Percentiles rank a stretch among this genome's conserved stretches.
Evolutionary conservation across 257 asterid species (phyloP).

Genomic region (Solanum appendiculatum): DNA sequence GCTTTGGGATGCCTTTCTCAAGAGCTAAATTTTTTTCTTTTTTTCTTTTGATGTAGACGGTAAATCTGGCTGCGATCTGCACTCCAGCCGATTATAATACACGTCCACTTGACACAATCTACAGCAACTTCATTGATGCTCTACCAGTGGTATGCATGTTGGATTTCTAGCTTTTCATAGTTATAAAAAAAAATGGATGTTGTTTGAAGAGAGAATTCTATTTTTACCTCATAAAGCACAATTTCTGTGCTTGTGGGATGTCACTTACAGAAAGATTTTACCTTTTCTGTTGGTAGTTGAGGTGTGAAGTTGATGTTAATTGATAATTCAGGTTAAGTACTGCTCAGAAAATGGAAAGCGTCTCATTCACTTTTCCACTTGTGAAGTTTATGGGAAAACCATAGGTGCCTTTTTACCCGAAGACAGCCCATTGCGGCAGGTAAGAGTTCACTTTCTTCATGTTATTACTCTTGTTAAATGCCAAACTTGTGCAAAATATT

Average conservation of each 20-base stretch:
- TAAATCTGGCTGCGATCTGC: slow-evolving; percentile 94
- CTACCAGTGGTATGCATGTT: slow-evolving; percentile 61
- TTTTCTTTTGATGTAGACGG: slow-evolving; percentile 31
- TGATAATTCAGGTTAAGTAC: slow-evolving; percentile 62
- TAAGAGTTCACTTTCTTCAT: slow-evolving; percentile 24
- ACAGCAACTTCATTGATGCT: slow-evolving; percentile 90
- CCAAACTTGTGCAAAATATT: neutral
- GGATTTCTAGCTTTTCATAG: neutral
- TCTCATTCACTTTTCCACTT: slow-evolving; percentile 88
- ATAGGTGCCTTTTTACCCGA: slow-evolving; percentile 67
- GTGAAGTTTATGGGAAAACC: slow-evolving; percentile 91
- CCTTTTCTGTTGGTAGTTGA: neutral
- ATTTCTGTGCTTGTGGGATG: neutral
- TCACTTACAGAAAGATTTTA: neutral
- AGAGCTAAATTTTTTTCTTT: neutral
- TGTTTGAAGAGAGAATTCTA: neutral
- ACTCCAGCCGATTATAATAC: slow-evolving; percentile 96
- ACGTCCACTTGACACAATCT: slow-evolving; percentile 86
- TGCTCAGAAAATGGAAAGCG: slow-evolving; percentile 82
- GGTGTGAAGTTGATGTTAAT: neutral
- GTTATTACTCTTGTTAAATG: neutral
- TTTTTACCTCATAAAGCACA: neutral
- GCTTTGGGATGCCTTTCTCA: neutral
- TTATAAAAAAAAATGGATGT: neutral
- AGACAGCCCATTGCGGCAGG: slow-evolving; percentile 75